Evolutionary conservation across 2,329 filamentous ascomycete species (phyloP), one percentile per base, ranked within the genome.

Genomic region (Immersiporthe knoxdaviesiana): DNA sequence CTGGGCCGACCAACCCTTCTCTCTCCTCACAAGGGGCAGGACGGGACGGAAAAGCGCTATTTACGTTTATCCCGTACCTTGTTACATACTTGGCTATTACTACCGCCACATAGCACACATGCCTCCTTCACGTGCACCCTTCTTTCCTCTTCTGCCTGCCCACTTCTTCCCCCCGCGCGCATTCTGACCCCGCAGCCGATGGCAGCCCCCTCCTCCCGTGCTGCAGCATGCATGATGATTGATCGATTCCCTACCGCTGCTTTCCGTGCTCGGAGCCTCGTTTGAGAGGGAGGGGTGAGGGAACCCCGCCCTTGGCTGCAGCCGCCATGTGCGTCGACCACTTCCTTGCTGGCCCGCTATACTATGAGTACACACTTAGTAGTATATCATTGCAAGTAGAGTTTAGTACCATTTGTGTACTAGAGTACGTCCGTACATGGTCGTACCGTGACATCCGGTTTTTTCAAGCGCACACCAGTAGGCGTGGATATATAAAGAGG

Each of bases 141-240:
- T 3, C 16, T 44, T 7, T n/a, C 21, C 18, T n/a, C 18, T n/a
- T 6, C 21, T 47, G 21, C 44, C 21, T 47, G 44, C 44, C 44
- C 44, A n/a, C 21, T n/a, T 8, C 35, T 8, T 8, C 44, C 8
- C 12, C 32, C 30, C 6, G 50, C 27, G 37, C 54, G 63, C 58
- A 27, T 47, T 11, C 44, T 47, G 21, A 39, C 63, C 50, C 63
- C 50, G 63, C 63, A 52, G 12, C 41, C 52, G 24, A 44, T 58
- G 52, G 37, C 50, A 54, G 30, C n/a, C 30, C 32, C 32, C 41
- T n/a, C 16, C 32, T 47, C 41, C 32, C 16, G 47, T 30, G 52
- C 35, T 39, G 52, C 63, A 52, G 32, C 30, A 59, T 59, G 50
- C 35, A 58, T n/a, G 52, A 41, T 58, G 50, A 65, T 65, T 65